phyloP scores from a whole-genome alignment of 2,329 filamentous ascomycete species.

The Ceratocystis albifundus region DNA sequence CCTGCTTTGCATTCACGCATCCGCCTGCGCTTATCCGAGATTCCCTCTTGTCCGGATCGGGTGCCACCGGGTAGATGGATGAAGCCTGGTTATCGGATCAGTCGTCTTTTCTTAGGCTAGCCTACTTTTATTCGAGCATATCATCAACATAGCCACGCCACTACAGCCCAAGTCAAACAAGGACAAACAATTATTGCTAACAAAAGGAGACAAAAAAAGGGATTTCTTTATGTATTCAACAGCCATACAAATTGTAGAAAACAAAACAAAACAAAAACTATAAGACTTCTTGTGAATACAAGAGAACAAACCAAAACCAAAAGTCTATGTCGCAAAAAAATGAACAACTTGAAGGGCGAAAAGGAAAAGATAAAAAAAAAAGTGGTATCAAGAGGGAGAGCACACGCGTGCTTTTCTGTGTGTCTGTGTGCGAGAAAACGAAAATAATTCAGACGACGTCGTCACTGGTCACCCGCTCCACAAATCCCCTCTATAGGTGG shows the following conservation, averaged over 20 bases:
- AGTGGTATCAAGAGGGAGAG: conserved; percentile 12
- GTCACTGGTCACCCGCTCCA: conserved; percentile 24
- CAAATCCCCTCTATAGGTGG: conserved; percentile 29
- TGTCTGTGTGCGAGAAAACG: neutral
- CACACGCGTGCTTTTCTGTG: neutral
- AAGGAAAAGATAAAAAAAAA: conserved; percentile 14
- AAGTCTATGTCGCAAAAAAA: conserved; percentile 10
- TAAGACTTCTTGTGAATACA: conserved; percentile 7
- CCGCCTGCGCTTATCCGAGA: no score
- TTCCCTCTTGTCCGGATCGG: no score
- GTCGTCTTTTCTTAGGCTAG: no score
- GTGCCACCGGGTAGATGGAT: no score
- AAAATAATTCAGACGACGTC: neutral
- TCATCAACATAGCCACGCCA: neutral
- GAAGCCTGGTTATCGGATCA: no score
- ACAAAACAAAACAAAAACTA: conserved; percentile 6
- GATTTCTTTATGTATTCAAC: neutral
- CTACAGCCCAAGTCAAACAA: neutral
- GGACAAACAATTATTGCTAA: neutral
- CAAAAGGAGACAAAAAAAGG: neutral
- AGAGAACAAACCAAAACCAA: conserved; percentile 13
- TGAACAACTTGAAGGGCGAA: neutral
- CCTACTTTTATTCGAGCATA: no score
- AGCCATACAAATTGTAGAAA: conserved; percentile 1
- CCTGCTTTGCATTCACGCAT: no score